phyloP scores from a whole-genome alignment of 495 filamentous ascomycete species.

The Aspergillus affinis region DNA sequence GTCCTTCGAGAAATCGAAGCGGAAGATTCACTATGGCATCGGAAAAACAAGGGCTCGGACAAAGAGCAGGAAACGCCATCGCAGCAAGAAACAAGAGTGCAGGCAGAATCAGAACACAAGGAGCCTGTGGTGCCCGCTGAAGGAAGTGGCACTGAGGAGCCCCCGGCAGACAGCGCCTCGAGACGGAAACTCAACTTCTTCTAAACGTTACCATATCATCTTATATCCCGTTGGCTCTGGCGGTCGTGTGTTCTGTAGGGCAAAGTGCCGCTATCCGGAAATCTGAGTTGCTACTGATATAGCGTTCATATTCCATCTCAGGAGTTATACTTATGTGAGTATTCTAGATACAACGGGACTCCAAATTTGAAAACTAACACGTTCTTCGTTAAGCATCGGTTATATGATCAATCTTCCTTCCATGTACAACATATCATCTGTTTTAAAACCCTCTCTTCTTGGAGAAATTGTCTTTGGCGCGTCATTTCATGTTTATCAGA shows the following conservation, averaged over 20 bases:
- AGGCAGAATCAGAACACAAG: constrained; percentile 13
- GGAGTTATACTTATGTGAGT: neutral
- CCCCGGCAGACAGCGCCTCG: constrained; percentile 17
- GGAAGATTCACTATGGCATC: constrained; percentile 66
- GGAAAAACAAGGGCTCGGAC: constrained; percentile 21
- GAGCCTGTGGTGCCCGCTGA: constrained; percentile 18
- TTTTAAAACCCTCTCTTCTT: neutral
- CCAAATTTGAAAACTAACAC: neutral
- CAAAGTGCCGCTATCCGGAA: neutral
- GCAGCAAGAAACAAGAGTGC: constrained; percentile 14
- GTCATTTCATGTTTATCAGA: too few relatives aligned
- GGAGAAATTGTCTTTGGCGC: too few relatives aligned
- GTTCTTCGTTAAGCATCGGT: neutral
- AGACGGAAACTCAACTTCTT: constrained; percentile 39
- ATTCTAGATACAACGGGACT: neutral
- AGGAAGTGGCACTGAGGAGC: constrained; percentile 14
- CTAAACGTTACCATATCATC: constrained; percentile 14
- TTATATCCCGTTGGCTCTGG: neutral
- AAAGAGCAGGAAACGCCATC: constrained; percentile 9
- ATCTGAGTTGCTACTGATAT: neutral
- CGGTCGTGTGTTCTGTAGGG: neutral
- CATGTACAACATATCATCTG: neutral
- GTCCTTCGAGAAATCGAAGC: constrained; percentile 79
- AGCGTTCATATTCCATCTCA: neutral
- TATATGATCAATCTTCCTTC: neutral